phyloP scores from a whole-genome alignment of 805 yeast genomes.

The Sugiyamaella americana region DNA sequence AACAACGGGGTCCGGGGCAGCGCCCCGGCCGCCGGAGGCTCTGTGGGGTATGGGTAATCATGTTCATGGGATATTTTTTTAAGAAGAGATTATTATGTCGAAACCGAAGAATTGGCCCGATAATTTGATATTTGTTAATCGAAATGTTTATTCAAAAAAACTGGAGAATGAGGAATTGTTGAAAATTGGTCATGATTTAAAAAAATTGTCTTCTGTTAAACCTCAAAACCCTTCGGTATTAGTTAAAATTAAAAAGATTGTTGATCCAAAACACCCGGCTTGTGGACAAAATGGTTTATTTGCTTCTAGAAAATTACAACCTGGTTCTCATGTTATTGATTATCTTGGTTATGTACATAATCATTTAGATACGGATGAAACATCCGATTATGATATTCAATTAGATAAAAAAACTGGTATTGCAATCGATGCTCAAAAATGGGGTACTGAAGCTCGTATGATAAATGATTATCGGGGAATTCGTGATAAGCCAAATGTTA shows the following conservation, averaged over 20 bases:
- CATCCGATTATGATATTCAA: slow-evolving; percentile 20
- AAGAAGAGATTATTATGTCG: too few relatives aligned
- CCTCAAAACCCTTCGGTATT: slow-evolving; percentile 9
- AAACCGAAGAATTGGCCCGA: slow-evolving; percentile 22
- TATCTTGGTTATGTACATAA: slow-evolving; percentile 22
- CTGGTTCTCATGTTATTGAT: slow-evolving; percentile 18
- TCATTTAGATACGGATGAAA: slow-evolving; percentile 14
- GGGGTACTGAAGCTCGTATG: slow-evolving; percentile 23
- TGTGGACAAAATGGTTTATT: slow-evolving; percentile 22
- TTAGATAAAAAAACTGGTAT: slow-evolving; percentile 16
- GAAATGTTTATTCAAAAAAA: slow-evolving; percentile 16
- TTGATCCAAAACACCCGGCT: slow-evolving; percentile 20
- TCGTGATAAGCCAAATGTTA: slow-evolving; percentile 16
- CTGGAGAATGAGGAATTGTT: slow-evolving; percentile 12
- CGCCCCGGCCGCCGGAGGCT: background rate
- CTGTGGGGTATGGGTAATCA: too few relatives aligned
- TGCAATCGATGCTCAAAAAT: slow-evolving; percentile 18
- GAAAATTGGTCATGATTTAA: slow-evolving; percentile 9
- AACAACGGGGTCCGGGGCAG: background rate
- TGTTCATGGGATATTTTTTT: too few relatives aligned
- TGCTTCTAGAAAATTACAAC: slow-evolving; percentile 17
- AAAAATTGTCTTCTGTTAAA: slow-evolving; percentile 1
- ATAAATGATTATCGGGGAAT: slow-evolving; percentile 23
- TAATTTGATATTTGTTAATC: slow-evolving; percentile 10
- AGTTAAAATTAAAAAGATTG: slow-evolving; percentile 18